Conservation (phyloP, 2,329 filamentous ascomycete species). For the Zymoseptoria crescenta region DNA sequence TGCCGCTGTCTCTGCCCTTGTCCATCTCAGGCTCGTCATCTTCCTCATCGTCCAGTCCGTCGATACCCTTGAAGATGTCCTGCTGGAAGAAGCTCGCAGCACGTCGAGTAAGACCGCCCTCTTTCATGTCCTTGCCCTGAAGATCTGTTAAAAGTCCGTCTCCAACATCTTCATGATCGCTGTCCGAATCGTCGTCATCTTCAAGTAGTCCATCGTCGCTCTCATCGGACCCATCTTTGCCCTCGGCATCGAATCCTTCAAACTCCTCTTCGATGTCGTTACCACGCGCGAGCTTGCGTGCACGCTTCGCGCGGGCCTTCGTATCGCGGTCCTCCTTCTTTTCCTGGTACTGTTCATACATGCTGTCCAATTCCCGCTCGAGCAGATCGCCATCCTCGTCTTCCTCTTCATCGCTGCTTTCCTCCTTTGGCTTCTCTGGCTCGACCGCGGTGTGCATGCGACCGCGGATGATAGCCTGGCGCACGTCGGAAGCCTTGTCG, state of each 20-base stretch:
- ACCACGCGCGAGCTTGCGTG: slow-evolving; percentile 53
- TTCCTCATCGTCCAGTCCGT: slow-evolving; percentile 49
- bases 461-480: slow-evolving; percentile 60
- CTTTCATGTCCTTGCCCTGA: slow-evolving; percentile 38
- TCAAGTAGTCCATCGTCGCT: slow-evolving; percentile 46
- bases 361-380: slow-evolving; percentile 73
- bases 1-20: slow-evolving; percentile 38
- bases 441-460: slow-evolving; percentile 66
- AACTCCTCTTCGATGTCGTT: slow-evolving; percentile 75
- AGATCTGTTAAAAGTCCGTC: slow-evolving; percentile 51
- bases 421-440: slow-evolving; percentile 34
- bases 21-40: slow-evolving; percentile 30
- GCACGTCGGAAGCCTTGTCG: slow-evolving; percentile 64
- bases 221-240: slow-evolving; percentile 36
- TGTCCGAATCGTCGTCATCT: slow-evolving; percentile 56
- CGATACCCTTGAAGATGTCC: slow-evolving; percentile 83
- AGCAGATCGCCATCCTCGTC: slow-evolving; percentile 77
- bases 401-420: slow-evolving; percentile 44
- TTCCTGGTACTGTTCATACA: slow-evolving; percentile 83
- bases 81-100: slow-evolving; percentile 89
- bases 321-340: slow-evolving; percentile 71
- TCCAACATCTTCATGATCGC: slow-evolving; percentile 45
- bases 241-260: slow-evolving; percentile 70
- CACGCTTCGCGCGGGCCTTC: slow-evolving; percentile 85
- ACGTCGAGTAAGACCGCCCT: slow-evolving; percentile 64